Conservation (phyloP, 164 flowering plant genomes). For the Tetrastigma voinierianum region DNA sequence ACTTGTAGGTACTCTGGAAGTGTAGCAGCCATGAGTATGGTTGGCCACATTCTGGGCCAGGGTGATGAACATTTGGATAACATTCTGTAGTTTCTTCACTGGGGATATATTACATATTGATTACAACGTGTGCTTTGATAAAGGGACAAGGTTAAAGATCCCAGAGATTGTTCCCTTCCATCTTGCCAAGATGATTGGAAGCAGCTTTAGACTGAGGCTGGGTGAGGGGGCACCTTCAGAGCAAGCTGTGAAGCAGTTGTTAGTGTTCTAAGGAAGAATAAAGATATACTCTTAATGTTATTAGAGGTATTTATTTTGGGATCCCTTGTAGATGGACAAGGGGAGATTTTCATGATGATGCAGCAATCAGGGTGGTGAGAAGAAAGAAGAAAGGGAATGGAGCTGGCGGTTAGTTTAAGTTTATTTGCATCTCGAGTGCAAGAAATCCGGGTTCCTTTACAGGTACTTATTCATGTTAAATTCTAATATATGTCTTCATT, state of each 20-base stretch:
- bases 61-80: conserved; percentile 99
- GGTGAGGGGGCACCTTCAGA: conserved; percentile 95
- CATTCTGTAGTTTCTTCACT: conserved; percentile 73
- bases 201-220: conserved; percentile 88
- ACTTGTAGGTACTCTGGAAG: conserved; percentile 82
- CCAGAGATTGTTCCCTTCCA: conserved; percentile 99
- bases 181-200: conserved; percentile 90
- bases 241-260: conserved; percentile 90
- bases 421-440: conserved; percentile 97
- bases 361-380: conserved; percentile 96
- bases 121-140: conserved; percentile 96
- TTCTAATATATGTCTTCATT: not conserved
- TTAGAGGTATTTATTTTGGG: conserved; percentile 95
- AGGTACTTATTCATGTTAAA: conserved; percentile 43
- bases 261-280: conserved; percentile 79
- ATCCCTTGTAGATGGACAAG: conserved; percentile 98
- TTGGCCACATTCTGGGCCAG: conserved; percentile 88
- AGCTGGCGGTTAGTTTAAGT: conserved; percentile 97
- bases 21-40: conserved; percentile 96
- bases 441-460: conserved; percentile 94
- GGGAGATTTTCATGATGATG: conserved; percentile 95
- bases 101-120: conserved; percentile 97
- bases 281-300: conserved; percentile 84
- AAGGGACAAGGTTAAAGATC: conserved; percentile 85
- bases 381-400: conserved; percentile 99